These are phyloP conservation scores for Trichosporon inkin DNA, from an alignment of 1,284 basidiomycete species.

Conservation along the genomic window DNA sequence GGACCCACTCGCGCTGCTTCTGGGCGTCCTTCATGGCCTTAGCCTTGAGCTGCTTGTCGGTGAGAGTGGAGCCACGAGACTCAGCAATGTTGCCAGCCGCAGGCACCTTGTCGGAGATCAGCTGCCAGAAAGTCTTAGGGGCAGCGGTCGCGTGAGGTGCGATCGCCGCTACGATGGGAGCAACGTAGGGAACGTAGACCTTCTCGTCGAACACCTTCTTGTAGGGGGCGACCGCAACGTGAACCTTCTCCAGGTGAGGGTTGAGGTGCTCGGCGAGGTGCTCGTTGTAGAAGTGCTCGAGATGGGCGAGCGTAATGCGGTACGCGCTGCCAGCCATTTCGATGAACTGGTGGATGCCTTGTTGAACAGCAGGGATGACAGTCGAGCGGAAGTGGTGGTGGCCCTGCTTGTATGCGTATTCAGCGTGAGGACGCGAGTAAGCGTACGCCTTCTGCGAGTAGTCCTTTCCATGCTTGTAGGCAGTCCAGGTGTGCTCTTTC, in stretches of 20 bases:
- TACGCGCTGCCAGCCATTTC: not conserved
- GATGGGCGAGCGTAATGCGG: conserved; percentile 16
- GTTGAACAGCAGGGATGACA: conserved; percentile 23
- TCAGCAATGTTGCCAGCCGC: conserved; percentile 21
- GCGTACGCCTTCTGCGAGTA: conserved; percentile 33
- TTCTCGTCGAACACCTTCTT: conserved; percentile 18
- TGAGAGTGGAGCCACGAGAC: conserved; percentile 11
- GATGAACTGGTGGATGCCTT: conserved; percentile 12
- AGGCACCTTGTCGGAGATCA: conserved; percentile 39
- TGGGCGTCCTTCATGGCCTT: not conserved
- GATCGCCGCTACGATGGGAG: conserved; percentile 30
- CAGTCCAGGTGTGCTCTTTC: conserved; percentile 28
- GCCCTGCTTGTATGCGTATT: conserved; percentile 28
- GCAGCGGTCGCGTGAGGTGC: conserved; percentile 29
- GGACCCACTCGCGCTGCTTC: not conserved
- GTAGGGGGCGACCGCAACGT: conserved; percentile 22
- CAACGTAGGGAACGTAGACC: conserved; percentile 38
- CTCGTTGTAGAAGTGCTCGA: conserved; percentile 27
- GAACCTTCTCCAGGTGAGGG: conserved; percentile 30
- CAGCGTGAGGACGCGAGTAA: conserved; percentile 33
- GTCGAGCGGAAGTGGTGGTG: conserved; percentile 20
- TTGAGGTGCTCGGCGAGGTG: conserved; percentile 35
- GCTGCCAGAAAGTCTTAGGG: conserved; percentile 36
- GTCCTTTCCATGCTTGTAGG: conserved; percentile 25
- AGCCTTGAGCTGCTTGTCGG: conserved; percentile 3